These are phyloP conservation scores for Prototheca wickerhamii DNA, from an alignment of 163 green algal species.

Conservation along the genomic window DNA sequence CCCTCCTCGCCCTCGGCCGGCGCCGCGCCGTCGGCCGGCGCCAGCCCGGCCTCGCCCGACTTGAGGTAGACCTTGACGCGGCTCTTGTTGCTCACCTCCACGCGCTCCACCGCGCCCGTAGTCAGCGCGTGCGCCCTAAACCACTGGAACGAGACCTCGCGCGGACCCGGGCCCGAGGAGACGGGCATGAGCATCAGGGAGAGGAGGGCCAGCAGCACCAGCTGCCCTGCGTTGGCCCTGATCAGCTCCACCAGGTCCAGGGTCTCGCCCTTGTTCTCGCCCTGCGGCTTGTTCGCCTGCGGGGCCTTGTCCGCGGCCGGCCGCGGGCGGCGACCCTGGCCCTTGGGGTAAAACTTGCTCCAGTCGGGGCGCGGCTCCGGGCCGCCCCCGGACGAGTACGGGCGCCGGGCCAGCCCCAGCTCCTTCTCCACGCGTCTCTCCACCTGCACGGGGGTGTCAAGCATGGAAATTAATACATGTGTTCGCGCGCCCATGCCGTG, in stretches of 20 bases:
- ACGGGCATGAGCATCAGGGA: slow-evolving; percentile 14
- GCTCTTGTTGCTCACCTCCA: slow-evolving; percentile 92
- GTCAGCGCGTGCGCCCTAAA: slow-evolving; percentile 87
- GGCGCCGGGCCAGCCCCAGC: slow-evolving; percentile 8
- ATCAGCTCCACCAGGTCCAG: slow-evolving; percentile 13
- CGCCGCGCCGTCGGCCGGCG: background rate
- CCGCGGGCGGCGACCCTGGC: slow-evolving; percentile 68
- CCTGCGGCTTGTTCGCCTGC: slow-evolving; percentile 8
- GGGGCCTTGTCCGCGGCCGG: slow-evolving; percentile 10
- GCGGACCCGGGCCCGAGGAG: slow-evolving; percentile 23
- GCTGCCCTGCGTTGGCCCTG: slow-evolving; percentile 16
- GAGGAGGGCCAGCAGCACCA: slow-evolving; percentile 16
- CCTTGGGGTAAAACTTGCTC: slow-evolving; percentile 75
- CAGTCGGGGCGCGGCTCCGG: slow-evolving; percentile 10
- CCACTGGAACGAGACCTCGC: slow-evolving; percentile 82
- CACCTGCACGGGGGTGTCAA: too few relatives aligned
- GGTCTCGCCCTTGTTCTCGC: background rate
- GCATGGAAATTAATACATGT: too few relatives aligned
- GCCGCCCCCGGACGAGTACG: slow-evolving; percentile 24
- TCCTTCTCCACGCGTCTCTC: background rate
- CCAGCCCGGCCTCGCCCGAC: background rate
- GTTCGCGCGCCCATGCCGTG: too few relatives aligned
- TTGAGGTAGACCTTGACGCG: slow-evolving; percentile 71
- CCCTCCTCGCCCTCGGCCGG: background rate
- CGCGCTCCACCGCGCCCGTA: slow-evolving; percentile 62